These are phyloP conservation scores for Bipolaris bicolor DNA, from an alignment of 2,329 filamentous ascomycete species.

Conservation along the genomic window DNA sequence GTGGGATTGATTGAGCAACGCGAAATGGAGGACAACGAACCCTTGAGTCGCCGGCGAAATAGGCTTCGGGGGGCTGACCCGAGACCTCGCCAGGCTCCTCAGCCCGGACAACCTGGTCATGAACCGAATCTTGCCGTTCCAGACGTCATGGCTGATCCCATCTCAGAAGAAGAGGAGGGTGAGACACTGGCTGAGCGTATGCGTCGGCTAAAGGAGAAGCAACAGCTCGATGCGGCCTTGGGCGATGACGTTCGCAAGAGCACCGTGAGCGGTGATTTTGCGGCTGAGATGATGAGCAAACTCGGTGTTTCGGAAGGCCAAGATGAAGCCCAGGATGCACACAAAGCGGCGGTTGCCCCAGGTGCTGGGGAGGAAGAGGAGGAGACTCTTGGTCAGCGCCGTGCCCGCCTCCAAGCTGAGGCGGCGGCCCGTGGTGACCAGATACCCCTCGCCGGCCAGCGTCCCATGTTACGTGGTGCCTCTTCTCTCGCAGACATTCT, in stretches of 20 bases:
- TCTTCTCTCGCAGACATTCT: constrained; percentile 69
- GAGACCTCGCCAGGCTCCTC: constrained; percentile 26
- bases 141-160: constrained; percentile 35
- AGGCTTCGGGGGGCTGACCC: constrained; percentile 69
- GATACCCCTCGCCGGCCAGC: constrained; percentile 28
- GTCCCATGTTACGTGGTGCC: constrained; percentile 49
- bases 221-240: constrained; percentile 55
- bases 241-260: constrained; percentile 49
- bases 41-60: constrained; percentile 76
- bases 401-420: constrained; percentile 74
- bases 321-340: constrained; percentile 17
- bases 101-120: constrained; percentile 28
- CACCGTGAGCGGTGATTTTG: constrained; percentile 70
- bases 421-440: constrained; percentile 59
- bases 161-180: constrained; percentile 55
- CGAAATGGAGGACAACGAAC: constrained; percentile 90
- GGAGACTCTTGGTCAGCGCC: constrained; percentile 79
- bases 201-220: constrained; percentile 67
- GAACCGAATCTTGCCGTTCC: constrained; percentile 38
- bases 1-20: constrained; percentile 79
- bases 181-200: constrained; percentile 71
- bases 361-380: constrained; percentile 59
- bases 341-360: constrained; percentile 28
- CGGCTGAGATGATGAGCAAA: constrained; percentile 68
- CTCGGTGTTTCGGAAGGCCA: constrained; percentile 37